Evolutionary conservation across 2,329 filamentous ascomycete genomes (phyloP).

Genomic region (Sporothrix brunneoviolacea): DNA sequence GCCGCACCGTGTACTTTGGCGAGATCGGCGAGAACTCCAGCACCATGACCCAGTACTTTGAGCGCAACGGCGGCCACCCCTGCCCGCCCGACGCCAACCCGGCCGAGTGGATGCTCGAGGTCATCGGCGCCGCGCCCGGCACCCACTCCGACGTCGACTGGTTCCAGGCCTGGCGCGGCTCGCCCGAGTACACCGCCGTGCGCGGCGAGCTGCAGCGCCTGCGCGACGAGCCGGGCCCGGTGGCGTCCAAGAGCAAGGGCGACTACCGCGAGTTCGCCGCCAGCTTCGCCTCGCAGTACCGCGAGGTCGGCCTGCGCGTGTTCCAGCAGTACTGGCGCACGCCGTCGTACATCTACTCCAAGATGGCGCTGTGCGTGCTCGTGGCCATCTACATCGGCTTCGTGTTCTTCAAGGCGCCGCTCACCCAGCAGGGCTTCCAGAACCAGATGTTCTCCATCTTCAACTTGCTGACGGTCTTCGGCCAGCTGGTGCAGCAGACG

Average conservation of each 20-base stretch:
- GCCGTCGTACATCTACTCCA: slow-evolving; percentile 83
- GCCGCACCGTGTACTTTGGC: slow-evolving; percentile 74
- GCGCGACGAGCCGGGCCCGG: slow-evolving; percentile 40
- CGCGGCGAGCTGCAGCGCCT: slow-evolving; percentile 52
- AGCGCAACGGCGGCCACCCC: slow-evolving; percentile 58
- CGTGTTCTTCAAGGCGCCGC: slow-evolving; percentile 66
- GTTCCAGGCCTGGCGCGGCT: slow-evolving; percentile 56
- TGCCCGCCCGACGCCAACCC: slow-evolving; percentile 69
- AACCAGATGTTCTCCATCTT: slow-evolving; percentile 86
- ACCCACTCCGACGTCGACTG: slow-evolving; percentile 58
- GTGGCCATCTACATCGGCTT: slow-evolving; percentile 73
- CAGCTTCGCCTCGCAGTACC: slow-evolving; percentile 61
- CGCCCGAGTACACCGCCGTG: slow-evolving; percentile 49
- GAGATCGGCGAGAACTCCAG: slow-evolving; percentile 62
- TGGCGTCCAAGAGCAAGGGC: slow-evolving; percentile 33
- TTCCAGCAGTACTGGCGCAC: slow-evolving; percentile 80
- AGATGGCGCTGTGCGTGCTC: slow-evolving; percentile 59
- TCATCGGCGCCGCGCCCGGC: slow-evolving; percentile 58
- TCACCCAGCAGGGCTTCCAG: slow-evolving; percentile 70
- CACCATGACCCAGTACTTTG: slow-evolving; percentile 67
- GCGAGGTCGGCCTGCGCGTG: slow-evolving; percentile 62
- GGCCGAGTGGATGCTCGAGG: slow-evolving; percentile 71
- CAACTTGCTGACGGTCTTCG: slow-evolving; percentile 76
- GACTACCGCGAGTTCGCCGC: slow-evolving; percentile 69
- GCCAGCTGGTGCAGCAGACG: slow-evolving; percentile 69